phyloP scores from a whole-genome alignment of 495 filamentous ascomycete species.

The Talaromyces stipitatus region DNA sequence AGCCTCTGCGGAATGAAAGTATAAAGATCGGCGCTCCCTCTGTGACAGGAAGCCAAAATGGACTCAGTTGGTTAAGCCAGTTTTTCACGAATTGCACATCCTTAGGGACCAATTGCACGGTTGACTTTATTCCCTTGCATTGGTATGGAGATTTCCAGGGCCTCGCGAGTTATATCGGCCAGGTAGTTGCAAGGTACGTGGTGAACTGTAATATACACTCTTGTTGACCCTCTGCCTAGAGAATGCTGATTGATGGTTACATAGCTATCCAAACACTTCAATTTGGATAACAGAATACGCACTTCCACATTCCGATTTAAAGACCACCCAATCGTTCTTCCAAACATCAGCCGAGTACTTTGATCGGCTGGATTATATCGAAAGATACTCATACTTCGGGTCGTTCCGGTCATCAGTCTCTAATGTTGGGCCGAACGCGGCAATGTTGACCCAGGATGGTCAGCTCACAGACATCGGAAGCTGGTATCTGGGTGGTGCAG shows the following conservation, averaged over 20 bases:
- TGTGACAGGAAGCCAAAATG: slow-evolving; percentile 45
- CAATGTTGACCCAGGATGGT: slow-evolving; percentile 56
- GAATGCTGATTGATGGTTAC: neutral
- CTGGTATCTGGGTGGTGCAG: slow-evolving; percentile 58
- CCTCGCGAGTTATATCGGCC: slow-evolving; percentile 60
- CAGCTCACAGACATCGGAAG: slow-evolving; percentile 63
- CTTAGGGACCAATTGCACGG: slow-evolving; percentile 45
- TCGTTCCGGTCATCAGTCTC: slow-evolving; percentile 56
- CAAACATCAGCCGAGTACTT: slow-evolving; percentile 56
- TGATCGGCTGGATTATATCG: slow-evolving; percentile 52
- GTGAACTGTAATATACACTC: no score
- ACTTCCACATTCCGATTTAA: slow-evolving; percentile 34
- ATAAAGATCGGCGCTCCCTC: slow-evolving; percentile 53
- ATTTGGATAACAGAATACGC: slow-evolving; percentile 75
- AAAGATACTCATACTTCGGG: slow-evolving; percentile 66
- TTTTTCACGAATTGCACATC: slow-evolving; percentile 44
- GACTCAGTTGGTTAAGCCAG: slow-evolving; percentile 54
- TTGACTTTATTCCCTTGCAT: slow-evolving; percentile 68
- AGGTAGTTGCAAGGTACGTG: slow-evolving; percentile 50
- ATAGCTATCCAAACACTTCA: slow-evolving; percentile 13
- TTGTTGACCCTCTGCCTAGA: neutral
- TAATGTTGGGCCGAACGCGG: slow-evolving; percentile 62
- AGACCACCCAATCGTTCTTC: slow-evolving; percentile 54
- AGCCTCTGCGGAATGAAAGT: slow-evolving; percentile 49
- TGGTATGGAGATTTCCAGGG: slow-evolving; percentile 75